phyloP scores from a whole-genome alignment of 2,329 filamentous ascomycete species.

The Aspergillus ochraceus region DNA sequence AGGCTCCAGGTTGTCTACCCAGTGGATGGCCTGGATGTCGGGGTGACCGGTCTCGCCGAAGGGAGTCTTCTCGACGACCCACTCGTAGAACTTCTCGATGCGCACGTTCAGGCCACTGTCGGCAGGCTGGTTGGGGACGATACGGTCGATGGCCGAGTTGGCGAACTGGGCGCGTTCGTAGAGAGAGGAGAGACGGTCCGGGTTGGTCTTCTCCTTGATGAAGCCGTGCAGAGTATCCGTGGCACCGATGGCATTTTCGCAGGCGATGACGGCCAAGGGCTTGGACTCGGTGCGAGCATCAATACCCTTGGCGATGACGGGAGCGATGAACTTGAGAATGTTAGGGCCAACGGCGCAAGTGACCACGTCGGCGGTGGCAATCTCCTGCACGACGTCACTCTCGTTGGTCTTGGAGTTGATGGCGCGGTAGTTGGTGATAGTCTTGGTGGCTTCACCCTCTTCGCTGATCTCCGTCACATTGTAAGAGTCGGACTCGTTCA shows the following conservation, averaged over 20 bases:
- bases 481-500: slow-evolving; percentile 77
- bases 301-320: slow-evolving; percentile 92
- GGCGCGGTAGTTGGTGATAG: slow-evolving; percentile 92
- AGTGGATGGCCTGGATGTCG: slow-evolving; percentile 83
- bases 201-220: slow-evolving; percentile 76
- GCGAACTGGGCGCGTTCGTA: slow-evolving; percentile 80
- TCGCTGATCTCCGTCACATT: slow-evolving; percentile 89
- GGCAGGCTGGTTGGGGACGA: slow-evolving; percentile 85
- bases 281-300: slow-evolving; percentile 66
- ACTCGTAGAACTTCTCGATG: slow-evolving; percentile 98
- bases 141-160: slow-evolving; percentile 98
- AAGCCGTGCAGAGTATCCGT: slow-evolving; percentile 81
- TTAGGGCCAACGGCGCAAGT: slow-evolving; percentile 97
- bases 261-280: slow-evolving; percentile 89
- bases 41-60: slow-evolving; percentile 72
- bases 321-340: slow-evolving; percentile 93
- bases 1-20: slow-evolving; percentile 85
- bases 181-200: slow-evolving; percentile 67
- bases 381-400: slow-evolving; percentile 77
- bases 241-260: slow-evolving; percentile 95
- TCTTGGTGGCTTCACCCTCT: slow-evolving; percentile 76
- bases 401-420: slow-evolving; percentile 92
- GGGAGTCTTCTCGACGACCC: slow-evolving; percentile 88
- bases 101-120: slow-evolving; percentile 83
- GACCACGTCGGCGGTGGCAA: slow-evolving; percentile 82